A percentile compares a stretch with the other conserved stretches of the same genome.
phyloP scores from a whole-genome alignment of 2,329 filamentous ascomycete species.

The Aspergillus sclerotialis region DNA sequence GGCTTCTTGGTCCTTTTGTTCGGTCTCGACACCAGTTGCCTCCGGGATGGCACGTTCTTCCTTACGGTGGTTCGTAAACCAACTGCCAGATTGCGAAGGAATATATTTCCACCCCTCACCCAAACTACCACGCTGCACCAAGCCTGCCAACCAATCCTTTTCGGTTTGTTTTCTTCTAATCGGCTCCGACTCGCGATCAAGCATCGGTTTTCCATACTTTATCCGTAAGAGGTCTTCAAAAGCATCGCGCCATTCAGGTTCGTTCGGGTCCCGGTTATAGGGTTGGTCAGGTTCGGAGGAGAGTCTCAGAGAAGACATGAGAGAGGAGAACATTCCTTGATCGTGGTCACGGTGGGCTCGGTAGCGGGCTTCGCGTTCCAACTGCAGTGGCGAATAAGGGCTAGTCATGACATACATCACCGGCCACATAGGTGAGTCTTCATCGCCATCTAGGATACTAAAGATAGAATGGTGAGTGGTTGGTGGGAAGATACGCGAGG shows the following conservation, averaged over 20 bases:
- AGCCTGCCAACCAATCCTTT: slow-evolving; percentile 33
- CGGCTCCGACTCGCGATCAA: slow-evolving; percentile 23
- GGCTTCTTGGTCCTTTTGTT: slow-evolving; percentile 11
- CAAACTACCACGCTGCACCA: slow-evolving; percentile 36
- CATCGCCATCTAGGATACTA: slow-evolving; percentile 20
- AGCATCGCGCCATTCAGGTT: slow-evolving; percentile 48
- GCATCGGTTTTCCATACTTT: slow-evolving; percentile 37
- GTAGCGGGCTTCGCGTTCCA: slow-evolving; percentile 41
- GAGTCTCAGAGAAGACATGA: slow-evolving; percentile 25
- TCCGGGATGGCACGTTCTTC: not conserved
- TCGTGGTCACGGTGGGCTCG: slow-evolving; percentile 19
- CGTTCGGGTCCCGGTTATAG: slow-evolving; percentile 10
- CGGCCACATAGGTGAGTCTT: slow-evolving; percentile 33
- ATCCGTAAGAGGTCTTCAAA: slow-evolving; percentile 53
- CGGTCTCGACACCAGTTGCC: slow-evolving; percentile 15
- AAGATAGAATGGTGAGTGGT: slow-evolving; percentile 15
- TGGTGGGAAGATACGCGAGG: slow-evolving; percentile 19
- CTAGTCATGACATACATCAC: slow-evolving; percentile 40
- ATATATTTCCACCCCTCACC: slow-evolving; percentile 33
- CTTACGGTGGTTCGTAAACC: not conserved
- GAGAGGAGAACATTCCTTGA: slow-evolving; percentile 24
- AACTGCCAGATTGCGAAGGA: slow-evolving; percentile 12
- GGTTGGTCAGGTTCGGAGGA: slow-evolving; percentile 24
- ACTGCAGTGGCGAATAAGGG: slow-evolving; percentile 49
- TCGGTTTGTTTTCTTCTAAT: slow-evolving; percentile 22